phyloP scores from a whole-genome alignment of 139 green algal species.

The Chlorella sorokiniana region DNA sequence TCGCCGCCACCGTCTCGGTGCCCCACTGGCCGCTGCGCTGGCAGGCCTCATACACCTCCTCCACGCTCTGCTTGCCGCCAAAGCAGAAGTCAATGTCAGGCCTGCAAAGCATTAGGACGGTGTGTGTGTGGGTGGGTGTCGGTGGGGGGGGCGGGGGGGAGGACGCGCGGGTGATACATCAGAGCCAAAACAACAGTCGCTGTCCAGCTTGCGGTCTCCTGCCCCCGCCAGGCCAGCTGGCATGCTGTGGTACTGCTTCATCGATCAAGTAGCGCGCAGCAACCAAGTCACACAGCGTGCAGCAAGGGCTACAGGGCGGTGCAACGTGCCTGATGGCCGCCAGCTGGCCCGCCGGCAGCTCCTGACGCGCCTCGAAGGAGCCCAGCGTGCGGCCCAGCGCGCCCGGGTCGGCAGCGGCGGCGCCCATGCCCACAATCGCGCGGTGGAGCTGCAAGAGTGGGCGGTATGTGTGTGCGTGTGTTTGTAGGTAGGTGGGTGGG shows the following conservation, averaged over 20 bases:
- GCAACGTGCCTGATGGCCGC: background rate
- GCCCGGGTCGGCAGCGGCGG: background rate
- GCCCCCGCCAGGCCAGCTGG: no score
- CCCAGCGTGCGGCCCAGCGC: conserved; percentile 25
- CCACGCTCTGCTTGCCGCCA: conserved; percentile 29
- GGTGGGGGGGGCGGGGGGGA: background rate
- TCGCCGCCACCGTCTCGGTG: background rate
- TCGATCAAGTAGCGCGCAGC: background rate
- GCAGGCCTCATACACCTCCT: conserved; percentile 30
- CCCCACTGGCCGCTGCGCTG: conserved; percentile 15
- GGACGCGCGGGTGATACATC: no score
- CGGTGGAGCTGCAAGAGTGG: conserved; percentile 31
- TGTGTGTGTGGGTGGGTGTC: no score
- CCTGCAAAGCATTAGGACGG: conserved; percentile 4
- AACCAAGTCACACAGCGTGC: background rate
- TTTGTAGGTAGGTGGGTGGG: no score
- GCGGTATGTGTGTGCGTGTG: no score
- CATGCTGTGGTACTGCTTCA: no score
- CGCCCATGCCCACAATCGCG: conserved; percentile 15
- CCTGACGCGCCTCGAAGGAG: conserved; percentile 27
- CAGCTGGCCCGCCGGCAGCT: conserved; percentile 18
- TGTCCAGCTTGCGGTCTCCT: no score
- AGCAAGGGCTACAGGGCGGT: background rate
- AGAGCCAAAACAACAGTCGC: no score
- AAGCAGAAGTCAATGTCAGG: conserved; percentile 36